A percentile compares a stretch with the other conserved stretches of the same genome.
Conservation (phyloP, 1,284 basidiomycete genomes). For the Puccinia horiana region DNA sequence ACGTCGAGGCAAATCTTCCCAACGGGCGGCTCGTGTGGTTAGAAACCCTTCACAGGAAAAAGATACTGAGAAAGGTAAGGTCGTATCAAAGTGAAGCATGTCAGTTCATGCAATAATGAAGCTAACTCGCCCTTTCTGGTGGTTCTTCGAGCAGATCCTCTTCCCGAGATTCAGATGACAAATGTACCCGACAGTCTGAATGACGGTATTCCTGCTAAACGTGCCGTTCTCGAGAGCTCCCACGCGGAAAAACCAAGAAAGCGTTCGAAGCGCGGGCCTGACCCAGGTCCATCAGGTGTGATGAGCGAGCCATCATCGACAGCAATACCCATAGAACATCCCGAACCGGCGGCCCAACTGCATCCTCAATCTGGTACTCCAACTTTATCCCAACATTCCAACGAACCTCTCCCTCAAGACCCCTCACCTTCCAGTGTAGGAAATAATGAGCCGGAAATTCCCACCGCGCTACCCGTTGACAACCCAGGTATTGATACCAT, state of each 20-base stretch:
- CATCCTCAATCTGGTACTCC: conserved; percentile 2
- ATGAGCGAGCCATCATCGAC: not conserved
- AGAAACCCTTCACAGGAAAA: conserved; percentile 13
- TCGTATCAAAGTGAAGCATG: not conserved
- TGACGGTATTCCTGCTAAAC: not conserved
- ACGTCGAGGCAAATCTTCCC: conserved; percentile 31
- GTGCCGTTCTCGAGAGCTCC: not conserved
- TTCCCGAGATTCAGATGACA: not conserved
- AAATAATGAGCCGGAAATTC: not conserved
- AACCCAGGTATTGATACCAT: not conserved
- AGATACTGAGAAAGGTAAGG: not conserved
- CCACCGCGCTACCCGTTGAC: not conserved
- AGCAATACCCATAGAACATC: not conserved
- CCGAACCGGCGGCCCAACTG: not conserved
- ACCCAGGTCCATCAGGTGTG: not conserved
- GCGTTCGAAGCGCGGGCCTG: not conserved
- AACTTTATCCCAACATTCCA: conserved; percentile 8
- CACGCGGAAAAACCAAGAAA: not conserved
- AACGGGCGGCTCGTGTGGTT: not conserved
- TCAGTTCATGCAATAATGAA: not conserved
- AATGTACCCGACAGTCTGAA: not conserved
- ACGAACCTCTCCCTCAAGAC: not conserved
- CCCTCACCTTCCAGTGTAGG: not conserved
- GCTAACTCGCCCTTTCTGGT: not conserved
- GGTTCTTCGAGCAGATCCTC: not conserved